Evolutionary conservation across 2,329 filamentous ascomycete species (phyloP).

Genomic region (Bipolaris victoriae): DNA sequence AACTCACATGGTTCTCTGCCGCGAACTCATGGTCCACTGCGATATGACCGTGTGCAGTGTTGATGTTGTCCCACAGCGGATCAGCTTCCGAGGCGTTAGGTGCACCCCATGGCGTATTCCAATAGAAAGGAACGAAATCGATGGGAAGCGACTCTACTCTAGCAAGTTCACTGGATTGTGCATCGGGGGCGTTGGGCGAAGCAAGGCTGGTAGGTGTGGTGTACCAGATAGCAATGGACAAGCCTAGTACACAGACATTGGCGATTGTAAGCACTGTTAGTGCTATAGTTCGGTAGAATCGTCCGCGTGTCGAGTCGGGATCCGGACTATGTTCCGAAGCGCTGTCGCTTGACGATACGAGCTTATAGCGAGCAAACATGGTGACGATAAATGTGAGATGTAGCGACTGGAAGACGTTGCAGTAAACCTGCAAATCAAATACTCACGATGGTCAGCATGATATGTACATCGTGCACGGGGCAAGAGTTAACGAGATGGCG

Average conservation of each 20-base stretch:
- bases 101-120: constrained; percentile 13
- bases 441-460: not conserved
- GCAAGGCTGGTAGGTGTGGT: not conserved
- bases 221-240: constrained; percentile 6
- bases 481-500: constrained; percentile 3
- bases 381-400: not conserved
- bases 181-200: not conserved
- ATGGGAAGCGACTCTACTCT: constrained; percentile 6
- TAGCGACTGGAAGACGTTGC: not conserved
- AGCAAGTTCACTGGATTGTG: constrained; percentile 2
- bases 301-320: not conserved
- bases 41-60: constrained; percentile 36
- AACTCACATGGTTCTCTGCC: constrained; percentile 17
- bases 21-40: constrained; percentile 35
- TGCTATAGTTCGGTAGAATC: constrained; percentile 1
- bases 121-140: constrained; percentile 6
- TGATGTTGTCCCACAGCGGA: constrained; percentile 32
- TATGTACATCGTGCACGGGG: not conserved
- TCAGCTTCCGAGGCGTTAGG: constrained; percentile 23
- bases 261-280: constrained; percentile 2
- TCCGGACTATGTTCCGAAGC: not conserved
- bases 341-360: not conserved
- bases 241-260: constrained; percentile 5
- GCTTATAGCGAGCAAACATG: constrained; percentile 9
- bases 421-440: constrained; percentile 4